Percentiles rank a stretch among this genome's conserved stretches.
phyloP scores from a whole-genome alignment of 164 flowering plant genomes.

The Dillenia suffruticosa region DNA sequence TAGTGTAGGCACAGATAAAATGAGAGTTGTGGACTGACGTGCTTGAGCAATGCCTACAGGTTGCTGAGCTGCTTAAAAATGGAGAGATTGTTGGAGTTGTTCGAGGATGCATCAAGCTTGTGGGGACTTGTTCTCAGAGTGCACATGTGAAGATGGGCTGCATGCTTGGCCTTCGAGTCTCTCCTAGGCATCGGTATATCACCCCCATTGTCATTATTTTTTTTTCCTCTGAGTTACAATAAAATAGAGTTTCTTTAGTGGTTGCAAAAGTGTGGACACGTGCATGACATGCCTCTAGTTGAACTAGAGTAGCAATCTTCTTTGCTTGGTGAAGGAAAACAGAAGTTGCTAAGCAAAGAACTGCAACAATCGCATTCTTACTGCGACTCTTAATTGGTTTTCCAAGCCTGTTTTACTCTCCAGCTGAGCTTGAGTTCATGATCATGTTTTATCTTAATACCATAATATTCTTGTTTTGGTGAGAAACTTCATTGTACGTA shows the following conservation, averaged over 20 bases:
- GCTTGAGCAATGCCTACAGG: slow-evolving; percentile 33
- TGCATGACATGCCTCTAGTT: no score
- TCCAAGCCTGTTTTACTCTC: no score
- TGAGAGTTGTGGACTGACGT: background rate
- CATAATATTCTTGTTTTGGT: no score
- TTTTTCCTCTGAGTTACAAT: background rate
- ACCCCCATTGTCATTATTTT: background rate
- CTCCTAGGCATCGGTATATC: slow-evolving; percentile 42
- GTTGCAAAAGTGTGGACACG: no score
- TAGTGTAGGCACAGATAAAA: background rate
- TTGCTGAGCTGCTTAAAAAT: slow-evolving; percentile 43
- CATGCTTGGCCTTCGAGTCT: slow-evolving; percentile 57
- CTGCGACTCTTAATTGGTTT: no score
- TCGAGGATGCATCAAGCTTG: slow-evolving; percentile 49
- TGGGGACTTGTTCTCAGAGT: slow-evolving; percentile 31
- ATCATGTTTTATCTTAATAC: no score
- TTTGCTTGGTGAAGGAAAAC: no score
- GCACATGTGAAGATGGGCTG: slow-evolving; percentile 38
- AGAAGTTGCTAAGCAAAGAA: no score
- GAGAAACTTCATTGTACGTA: no score
- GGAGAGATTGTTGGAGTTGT: slow-evolving; percentile 50
- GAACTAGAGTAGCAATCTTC: no score
- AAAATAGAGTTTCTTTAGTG: no score
- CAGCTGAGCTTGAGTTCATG: background rate
- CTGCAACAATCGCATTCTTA: no score